Evolutionary conservation across 2,329 filamentous ascomycete species (phyloP), one percentile per base, ranked within the genome.

Genomic region (Lecanosticta acicola): DNA sequence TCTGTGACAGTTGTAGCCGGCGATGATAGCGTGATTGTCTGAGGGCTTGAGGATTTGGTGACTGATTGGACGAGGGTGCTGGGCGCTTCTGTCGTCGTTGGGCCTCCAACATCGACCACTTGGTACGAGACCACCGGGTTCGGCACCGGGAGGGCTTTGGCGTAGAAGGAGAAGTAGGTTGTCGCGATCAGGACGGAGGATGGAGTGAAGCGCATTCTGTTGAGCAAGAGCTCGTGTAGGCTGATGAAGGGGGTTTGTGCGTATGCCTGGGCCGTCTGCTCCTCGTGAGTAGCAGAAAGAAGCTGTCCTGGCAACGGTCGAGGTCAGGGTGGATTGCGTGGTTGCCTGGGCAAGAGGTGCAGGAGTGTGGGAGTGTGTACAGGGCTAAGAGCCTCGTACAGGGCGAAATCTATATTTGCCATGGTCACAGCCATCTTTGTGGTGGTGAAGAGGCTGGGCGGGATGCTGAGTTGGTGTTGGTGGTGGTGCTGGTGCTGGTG

Each of bases 71-170:
- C 46, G 20, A 51, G 18, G 16, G 44, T 42, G 9, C 47, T 34
- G 17, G 42, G 32, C 14, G 46, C 32, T 34, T 44, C 41, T 18
- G 48, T 41, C 13, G 36, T 44, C 8, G 56, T 50, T 33, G 55
- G 50, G 14, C 50, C 44, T 37, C 53, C 59, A 33, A 62, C 61
- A 45, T 64, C 52, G 39, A 64, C 61, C 17, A 64, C 59, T 18
- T 56, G 55, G 43, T 62, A 64, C 39, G 56, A 59, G 26, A 54
- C 46, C 36, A 46, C 49, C 3, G 50, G 48, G 21, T 49, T 40
- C 29, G 60, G 57, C 43, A 51, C 45, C 16, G 61, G 61, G 20
- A 61, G 45, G 37, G 61, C 61, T 44, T 51, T 46, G 46, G 55
- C 54, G 46, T 39, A 32, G 40, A 56, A 26, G 20, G 48, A 50